Evolutionary conservation across 257 asterid genomes (phyloP).

Genomic region (Catharanthus roseus): DNA sequence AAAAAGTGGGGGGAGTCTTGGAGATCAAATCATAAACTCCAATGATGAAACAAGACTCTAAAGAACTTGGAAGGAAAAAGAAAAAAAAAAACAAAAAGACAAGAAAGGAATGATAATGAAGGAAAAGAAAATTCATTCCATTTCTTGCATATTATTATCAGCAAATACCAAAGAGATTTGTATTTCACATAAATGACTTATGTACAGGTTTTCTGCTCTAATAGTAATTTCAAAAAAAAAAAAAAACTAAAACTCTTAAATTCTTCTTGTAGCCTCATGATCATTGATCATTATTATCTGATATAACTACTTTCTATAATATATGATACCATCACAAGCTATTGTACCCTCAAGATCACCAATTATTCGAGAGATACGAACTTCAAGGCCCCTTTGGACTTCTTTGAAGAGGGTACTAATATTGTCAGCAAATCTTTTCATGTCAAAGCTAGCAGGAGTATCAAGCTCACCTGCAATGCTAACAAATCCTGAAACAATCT

Average conservation of each 20-base stretch:
- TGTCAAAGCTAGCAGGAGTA: constrained; percentile 61
- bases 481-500: constrained; percentile 55
- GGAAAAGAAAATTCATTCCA: too few species aligned
- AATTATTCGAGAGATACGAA: constrained; percentile 72
- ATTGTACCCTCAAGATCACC: constrained; percentile 85
- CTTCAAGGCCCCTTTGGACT: constrained; percentile 88
- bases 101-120: neutral
- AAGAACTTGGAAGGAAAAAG: too few species aligned
- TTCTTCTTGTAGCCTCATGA: constrained; percentile 1
- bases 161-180: neutral
- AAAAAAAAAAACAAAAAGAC: too few species aligned
- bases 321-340: constrained; percentile 74
- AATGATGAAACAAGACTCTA: too few species aligned
- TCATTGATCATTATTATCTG: constrained; percentile 1
- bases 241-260: neutral
- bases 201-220: constrained; percentile 16
- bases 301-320: constrained; percentile 38
- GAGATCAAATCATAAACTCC: too few species aligned
- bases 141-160: neutral
- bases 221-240: neutral
- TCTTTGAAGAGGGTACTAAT: constrained; percentile 62
- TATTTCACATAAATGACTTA: neutral
- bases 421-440: constrained; percentile 61
- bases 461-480: constrained; percentile 40
- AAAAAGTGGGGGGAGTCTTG: too few species aligned